Conservation (phyloP, 345 rosid genomes). For the Salix purpurea region DNA sequence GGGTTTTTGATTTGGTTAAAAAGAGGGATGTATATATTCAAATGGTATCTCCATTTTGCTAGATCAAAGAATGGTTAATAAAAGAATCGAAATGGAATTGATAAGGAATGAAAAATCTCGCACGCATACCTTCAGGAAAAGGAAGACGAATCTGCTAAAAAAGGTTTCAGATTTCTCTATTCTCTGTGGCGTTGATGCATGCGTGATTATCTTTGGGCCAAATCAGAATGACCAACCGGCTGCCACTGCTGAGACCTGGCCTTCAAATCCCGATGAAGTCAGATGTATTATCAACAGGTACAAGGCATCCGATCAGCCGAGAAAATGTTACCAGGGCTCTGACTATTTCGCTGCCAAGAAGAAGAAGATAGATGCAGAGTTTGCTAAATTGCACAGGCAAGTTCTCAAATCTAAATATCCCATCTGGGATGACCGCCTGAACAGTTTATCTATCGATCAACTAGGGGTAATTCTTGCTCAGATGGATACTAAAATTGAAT, state of each 20-base stretch:
- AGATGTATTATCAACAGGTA: neutral
- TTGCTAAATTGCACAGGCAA: neutral
- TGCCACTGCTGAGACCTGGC: neutral
- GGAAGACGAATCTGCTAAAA: slow-evolving; percentile 11
- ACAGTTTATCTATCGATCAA: neutral
- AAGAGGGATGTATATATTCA: too few relatives aligned
- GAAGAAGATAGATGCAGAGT: slow-evolving; percentile 2
- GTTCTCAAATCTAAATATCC: neutral
- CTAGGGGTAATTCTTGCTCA: neutral
- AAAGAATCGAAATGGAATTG: slow-evolving; percentile 3
- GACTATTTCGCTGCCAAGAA: slow-evolving; percentile 15
- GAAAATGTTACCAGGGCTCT: neutral
- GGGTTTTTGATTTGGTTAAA: neutral
- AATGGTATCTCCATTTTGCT: neutral
- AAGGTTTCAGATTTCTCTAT: slow-evolving; percentile 15
- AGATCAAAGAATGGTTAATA: slow-evolving; percentile 2
- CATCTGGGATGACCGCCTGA: neutral
- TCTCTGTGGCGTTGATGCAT: slow-evolving; percentile 19
- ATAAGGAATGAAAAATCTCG: slow-evolving; percentile 10
- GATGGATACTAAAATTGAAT: neutral
- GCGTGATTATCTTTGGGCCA: slow-evolving; percentile 10
- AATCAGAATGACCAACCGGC: neutral
- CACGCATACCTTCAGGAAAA: slow-evolving; percentile 6
- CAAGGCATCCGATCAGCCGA: neutral
- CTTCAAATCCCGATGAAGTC: slow-evolving; percentile 5